Conservation (phyloP, 1,284 basidiomycete genomes). For the Ganoderma boninense region DNA sequence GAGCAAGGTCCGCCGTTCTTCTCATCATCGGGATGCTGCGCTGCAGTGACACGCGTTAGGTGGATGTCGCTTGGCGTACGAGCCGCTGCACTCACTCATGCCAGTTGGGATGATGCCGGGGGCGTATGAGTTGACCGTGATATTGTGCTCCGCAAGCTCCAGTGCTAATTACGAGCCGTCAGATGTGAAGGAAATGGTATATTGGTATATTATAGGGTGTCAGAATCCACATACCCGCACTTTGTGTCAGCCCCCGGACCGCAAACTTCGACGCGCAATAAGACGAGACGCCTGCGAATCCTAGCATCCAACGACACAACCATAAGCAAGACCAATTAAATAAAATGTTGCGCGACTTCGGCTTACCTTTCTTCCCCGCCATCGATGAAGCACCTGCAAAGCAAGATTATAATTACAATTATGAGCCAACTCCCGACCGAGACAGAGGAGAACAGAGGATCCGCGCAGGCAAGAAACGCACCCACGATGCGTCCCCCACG, state of each 20-base stretch:
- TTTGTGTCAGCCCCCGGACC: conserved; percentile 44
- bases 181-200: too few species aligned
- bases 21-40: conserved; percentile 32
- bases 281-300: conserved; percentile 22
- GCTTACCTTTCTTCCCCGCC: conserved; percentile 33
- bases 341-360: neutral
- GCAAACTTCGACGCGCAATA: conserved; percentile 45
- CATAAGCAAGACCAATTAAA: neutral
- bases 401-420: too few species aligned
- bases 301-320: conserved; percentile 11
- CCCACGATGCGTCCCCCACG: conserved; percentile 43
- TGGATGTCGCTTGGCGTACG: neutral
- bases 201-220: too few species aligned
- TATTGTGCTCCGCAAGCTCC: conserved; percentile 34
- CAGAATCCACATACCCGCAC: conserved; percentile 31
- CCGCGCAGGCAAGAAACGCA: conserved; percentile 15
- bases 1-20: conserved; percentile 26
- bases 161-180: conserved; percentile 21
- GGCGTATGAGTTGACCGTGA: conserved; percentile 41
- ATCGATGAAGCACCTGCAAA: conserved; percentile 33
- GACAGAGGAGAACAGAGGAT: neutral
- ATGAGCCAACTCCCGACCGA: neutral
- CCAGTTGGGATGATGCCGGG: conserved; percentile 37
- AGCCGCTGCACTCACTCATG: conserved; percentile 29
- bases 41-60: conserved; percentile 12